Conservation (phyloP, 1,284 basidiomycete genomes). For the Apiotrichum sp. region DNA sequence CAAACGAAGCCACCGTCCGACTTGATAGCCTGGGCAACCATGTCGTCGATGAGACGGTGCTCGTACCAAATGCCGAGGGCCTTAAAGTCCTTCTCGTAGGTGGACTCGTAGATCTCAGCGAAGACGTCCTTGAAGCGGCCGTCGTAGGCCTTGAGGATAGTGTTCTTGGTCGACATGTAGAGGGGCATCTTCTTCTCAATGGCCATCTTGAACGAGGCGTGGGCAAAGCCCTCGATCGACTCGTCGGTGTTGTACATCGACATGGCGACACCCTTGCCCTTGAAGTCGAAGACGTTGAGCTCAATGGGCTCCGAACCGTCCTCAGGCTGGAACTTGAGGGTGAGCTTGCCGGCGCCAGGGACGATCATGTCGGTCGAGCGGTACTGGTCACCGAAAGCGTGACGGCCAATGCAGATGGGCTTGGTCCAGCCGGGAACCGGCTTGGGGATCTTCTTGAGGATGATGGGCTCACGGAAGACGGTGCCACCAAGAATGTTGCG, state of each 20-base stretch:
- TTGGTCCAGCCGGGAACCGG: constrained; percentile 95
- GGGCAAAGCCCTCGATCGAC: constrained; percentile 90
- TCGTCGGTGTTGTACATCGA: constrained; percentile 95
- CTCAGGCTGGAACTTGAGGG: constrained; percentile 75
- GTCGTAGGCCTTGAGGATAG: constrained; percentile 92
- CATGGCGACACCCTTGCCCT: constrained; percentile 79
- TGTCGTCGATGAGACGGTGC: constrained; percentile 82
- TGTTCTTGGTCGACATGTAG: constrained; percentile 98
- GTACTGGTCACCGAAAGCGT: constrained; percentile 98
- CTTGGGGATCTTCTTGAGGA: constrained; percentile 81
- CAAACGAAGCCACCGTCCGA: constrained; percentile 93
- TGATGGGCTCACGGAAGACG: constrained; percentile 97
- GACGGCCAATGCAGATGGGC: constrained; percentile 93
- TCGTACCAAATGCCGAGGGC: constrained; percentile 87
- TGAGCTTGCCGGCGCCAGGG: constrained; percentile 80
- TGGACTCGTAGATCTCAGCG: constrained; percentile 81
- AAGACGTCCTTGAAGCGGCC: constrained; percentile 99
- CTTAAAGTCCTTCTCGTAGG: constrained; percentile 81
- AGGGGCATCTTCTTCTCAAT: constrained; percentile 84
- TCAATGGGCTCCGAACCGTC: constrained; percentile 60
- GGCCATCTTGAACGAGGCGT: constrained; percentile 99
- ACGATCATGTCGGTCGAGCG: constrained; percentile 83
- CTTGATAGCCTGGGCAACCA: constrained; percentile 97
- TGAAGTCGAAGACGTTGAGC: constrained; percentile 84
- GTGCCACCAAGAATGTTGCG: constrained; percentile 96